Evolutionary conservation across 148 eudicot species (phyloP).

Genomic region (Dianthus caryophyllus): DNA sequence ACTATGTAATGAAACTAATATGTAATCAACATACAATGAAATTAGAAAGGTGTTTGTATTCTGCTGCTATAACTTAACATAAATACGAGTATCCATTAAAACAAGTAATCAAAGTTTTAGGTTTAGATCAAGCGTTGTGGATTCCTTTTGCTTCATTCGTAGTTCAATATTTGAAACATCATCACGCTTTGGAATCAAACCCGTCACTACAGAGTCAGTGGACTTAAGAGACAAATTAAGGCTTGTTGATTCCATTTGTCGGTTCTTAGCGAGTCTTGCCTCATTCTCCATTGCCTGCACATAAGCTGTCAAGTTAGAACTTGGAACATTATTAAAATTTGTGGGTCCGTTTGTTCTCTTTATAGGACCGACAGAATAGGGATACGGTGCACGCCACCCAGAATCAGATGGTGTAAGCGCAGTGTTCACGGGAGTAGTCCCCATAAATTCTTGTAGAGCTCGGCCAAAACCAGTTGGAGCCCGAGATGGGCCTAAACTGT

Average conservation of each 20-base stretch:
- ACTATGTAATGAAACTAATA: not conserved
- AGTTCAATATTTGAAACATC: not conserved
- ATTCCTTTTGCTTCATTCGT: constrained; percentile 3
- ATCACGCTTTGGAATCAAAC: not conserved
- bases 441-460: not conserved
- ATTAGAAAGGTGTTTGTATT: not conserved
- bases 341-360: constrained; percentile 4
- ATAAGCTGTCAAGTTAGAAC: constrained; percentile 7
- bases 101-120: constrained; percentile 24
- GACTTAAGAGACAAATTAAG: constrained; percentile 4
- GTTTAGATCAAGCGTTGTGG: constrained; percentile 24
- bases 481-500: not conserved
- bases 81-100: not conserved
- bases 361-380: not conserved
- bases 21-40: not conserved
- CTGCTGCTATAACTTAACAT: not conserved
- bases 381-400: constrained; percentile 11
- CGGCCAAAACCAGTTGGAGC: not conserved
- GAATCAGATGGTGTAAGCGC: not conserved
- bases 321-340: not conserved
- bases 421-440: not conserved
- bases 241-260: not conserved
- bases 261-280: constrained; percentile 8
- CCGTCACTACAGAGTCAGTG: not conserved
- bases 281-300: constrained; percentile 15